Evolutionary conservation across 139 green algal species (phyloP).

Genomic region (Zygnema cylindricum): DNA sequence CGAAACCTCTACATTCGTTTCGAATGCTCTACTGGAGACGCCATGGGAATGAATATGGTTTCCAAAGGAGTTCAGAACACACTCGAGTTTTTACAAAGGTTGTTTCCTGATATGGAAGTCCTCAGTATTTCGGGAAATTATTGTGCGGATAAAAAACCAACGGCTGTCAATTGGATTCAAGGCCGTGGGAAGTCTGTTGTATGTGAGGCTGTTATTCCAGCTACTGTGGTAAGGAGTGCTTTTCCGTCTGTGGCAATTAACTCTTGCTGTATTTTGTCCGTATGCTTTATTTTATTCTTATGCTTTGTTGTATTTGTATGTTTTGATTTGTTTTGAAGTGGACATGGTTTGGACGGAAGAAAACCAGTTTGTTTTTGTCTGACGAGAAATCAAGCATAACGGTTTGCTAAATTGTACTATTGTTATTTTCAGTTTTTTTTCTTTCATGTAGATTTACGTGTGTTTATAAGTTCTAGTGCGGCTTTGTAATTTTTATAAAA

Average conservation of each 20-base stretch:
- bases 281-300: background rate
- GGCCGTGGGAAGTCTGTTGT: conserved; percentile 63
- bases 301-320: background rate
- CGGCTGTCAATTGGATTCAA: conserved; percentile 61
- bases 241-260: no score
- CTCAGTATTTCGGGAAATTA: conserved; percentile 59
- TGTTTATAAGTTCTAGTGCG: no score
- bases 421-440: no score
- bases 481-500: no score
- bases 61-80: conserved; percentile 54
- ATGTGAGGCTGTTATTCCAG: conserved; percentile 51
- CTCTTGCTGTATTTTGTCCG: background rate
- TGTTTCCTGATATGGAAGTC: conserved; percentile 59
- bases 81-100: conserved; percentile 24
- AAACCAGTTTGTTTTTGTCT: no score
- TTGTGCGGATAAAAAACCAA: conserved; percentile 62
- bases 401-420: no score
- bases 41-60: conserved; percentile 66
- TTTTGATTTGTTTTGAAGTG: no score
- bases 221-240: conserved; percentile 38
- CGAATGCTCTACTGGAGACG: conserved; percentile 48
- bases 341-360: background rate
- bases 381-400: no score
- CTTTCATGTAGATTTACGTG: no score
- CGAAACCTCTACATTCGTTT: conserved; percentile 57